Base-by-base conservation (phyloP, 148 eudicot genomes). In the Gaultheria prostrata region DNA sequence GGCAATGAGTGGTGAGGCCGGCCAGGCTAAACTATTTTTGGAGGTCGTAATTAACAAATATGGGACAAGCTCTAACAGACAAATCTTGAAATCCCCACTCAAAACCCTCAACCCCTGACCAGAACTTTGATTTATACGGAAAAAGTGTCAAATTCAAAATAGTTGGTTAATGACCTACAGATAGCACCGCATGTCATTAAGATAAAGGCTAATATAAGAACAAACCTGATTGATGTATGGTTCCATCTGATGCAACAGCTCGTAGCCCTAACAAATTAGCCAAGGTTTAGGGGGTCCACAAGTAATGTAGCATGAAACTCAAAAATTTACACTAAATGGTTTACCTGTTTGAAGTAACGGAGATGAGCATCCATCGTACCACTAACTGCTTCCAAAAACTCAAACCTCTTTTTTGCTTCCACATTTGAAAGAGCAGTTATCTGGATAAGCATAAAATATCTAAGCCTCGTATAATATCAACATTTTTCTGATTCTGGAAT, bases 311-410 rank as follows among this genome's bases (percentile, higher is more conserved):
- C 50, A 61, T 15, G 72, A 39, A 3, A 67, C 79, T n/a, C 0
- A 33, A 79, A 73, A 6, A 81, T 11, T n/a, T 45, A 26, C 50
- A 15, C 21, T 20, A 77, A 32, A 81, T 59, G 21, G 46, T 49
- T 10, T 72, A 93, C 99, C 98, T 97, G 99, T 86, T 97, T 97
- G 84, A 97, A 97, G 86, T 97, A 97, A 83, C 97, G 95, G 79
- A 97, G 95, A 90, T 97, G 99, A 81, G 99, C 94, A 88, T 95
- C 98, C 99, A 97, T 97, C 65, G 99, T 97, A 83, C 92, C 95
- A 83, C 99, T 93, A 84, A 97, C 99, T 72, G 98, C 98, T 93
- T 97, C 99, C 82, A 97, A 86, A 82, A 97, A 94, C 84, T 97
- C 99, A 90, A 97, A 97, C 89, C 98, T 90, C 89, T 97, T 97